Evolutionary conservation across 495 filamentous ascomycete species (phyloP).

Genomic region (Penicillium coffeae): DNA sequence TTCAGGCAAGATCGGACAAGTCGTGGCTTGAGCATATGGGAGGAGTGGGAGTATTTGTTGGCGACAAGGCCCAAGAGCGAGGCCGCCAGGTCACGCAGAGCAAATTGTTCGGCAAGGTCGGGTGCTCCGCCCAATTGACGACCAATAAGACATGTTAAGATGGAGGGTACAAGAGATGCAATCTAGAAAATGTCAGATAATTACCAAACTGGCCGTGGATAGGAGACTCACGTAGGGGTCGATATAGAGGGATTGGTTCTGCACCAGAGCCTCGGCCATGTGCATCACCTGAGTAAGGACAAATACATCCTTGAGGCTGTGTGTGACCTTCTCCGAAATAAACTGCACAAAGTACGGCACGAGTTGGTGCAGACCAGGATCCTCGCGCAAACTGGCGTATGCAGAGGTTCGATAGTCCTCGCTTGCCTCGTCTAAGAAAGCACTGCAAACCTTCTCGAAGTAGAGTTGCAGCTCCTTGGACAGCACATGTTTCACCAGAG

Average conservation of each 20-base stretch:
- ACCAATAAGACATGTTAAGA: constrained; percentile 86
- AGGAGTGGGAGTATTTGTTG: constrained; percentile 68
- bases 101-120: constrained; percentile 61
- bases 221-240: constrained; percentile 73
- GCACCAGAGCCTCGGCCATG: constrained; percentile 74
- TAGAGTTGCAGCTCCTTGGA: constrained; percentile 96
- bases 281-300: constrained; percentile 86
- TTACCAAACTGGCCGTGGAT: background rate
- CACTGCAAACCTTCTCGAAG: constrained; percentile 87
- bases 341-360: constrained; percentile 95
- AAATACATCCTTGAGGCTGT: constrained; percentile 81
- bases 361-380: constrained; percentile 91
- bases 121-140: constrained; percentile 66
- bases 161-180: constrained; percentile 77
- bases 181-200: constrained; percentile 31
- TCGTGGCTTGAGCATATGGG: constrained; percentile 74
- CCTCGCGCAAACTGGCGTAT: constrained; percentile 72
- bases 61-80: constrained; percentile 70
- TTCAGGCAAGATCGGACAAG: constrained; percentile 90
- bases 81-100: constrained; percentile 78
- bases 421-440: constrained; percentile 76
- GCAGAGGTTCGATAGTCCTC: constrained; percentile 85
- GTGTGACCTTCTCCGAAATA: constrained; percentile 89
- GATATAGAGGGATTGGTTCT: constrained; percentile 76
- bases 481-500: constrained; percentile 88